Base-by-base conservation (phyloP, 2,329 filamentous ascomycete species). In the Allantophomopsis lycopodina region DNA sequence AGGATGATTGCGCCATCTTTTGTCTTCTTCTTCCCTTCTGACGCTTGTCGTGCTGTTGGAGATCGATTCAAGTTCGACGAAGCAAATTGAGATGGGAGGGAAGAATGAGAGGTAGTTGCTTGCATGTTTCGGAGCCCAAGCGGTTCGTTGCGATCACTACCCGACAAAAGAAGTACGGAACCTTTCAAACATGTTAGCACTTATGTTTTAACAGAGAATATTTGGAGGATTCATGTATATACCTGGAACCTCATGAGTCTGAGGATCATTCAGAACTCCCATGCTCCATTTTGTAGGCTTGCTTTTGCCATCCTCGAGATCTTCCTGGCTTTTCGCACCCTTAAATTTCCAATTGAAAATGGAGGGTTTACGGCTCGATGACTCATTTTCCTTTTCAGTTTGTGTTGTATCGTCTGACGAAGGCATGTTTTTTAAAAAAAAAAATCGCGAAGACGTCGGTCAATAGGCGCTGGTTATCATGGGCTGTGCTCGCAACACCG, bases 191-290 rank as follows among this genome's bases (percentile, higher is more conserved):
- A 34, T 18, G 36, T 44, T 16, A 23, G n/a, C 38, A 28, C 18
- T 37, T 46, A 17, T 48, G 44, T 28, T 23, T 36, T 40, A 12
- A 43, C 32, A 43, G 15, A 15, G 21, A 31, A 16, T 33, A 23
- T 17, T 16, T 32, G 20, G n/a, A 31, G 23, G 23, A 37, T 17
- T 40, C 4, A 15, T 21, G 7, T 32, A 46, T 71, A 46, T 63
- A 87, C 84, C 85, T 48, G 88, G 88, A 11, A 94, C 87, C 60
- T 94, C 83, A 46, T 91, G 82, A 0, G 87, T 94, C 42, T 79
- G 59, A 36, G 65, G 73, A 50, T 91, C 85, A 52, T 86, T 88
- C 46, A 94, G 59, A 18, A 95, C 83, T n/a, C 88, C 87, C 63
- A 94, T 64, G 37, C 64, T 71, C 73, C 72, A 77, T 59, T 55